These are phyloP conservation scores for Xanthoceras sorbifolium DNA, from an alignment of 345 rosid genomes.

Conservation along the genomic window DNA sequence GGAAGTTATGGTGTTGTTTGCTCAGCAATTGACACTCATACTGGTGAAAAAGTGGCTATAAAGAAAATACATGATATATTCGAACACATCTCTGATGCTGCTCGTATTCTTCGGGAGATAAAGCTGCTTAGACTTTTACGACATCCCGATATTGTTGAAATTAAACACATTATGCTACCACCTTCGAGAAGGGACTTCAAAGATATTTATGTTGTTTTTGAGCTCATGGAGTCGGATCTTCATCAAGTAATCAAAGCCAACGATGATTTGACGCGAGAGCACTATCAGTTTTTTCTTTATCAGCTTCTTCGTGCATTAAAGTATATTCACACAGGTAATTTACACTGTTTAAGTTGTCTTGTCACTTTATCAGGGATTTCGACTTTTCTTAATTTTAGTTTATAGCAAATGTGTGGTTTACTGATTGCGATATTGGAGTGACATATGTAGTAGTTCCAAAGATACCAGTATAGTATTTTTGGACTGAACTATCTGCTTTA, in stretches of 20 bases:
- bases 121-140: slow-evolving; percentile 81
- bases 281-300: slow-evolving; percentile 91
- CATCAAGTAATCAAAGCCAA: slow-evolving; percentile 97
- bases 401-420: neutral
- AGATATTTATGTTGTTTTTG: slow-evolving; percentile 95
- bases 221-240: slow-evolving; percentile 96
- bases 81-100: slow-evolving; percentile 92
- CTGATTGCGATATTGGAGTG: slow-evolving; percentile 1
- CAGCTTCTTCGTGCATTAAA: slow-evolving; percentile 92
- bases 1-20: slow-evolving; percentile 95
- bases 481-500: neutral
- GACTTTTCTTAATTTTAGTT: neutral
- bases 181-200: slow-evolving; percentile 92
- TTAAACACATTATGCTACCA: slow-evolving; percentile 93
- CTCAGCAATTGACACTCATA: slow-evolving; percentile 85
- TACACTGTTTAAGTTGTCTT: neutral
- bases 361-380: neutral
- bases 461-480: neutral
- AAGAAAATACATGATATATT: slow-evolving; percentile 90
- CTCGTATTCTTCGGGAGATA: slow-evolving; percentile 87
- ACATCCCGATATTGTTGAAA: slow-evolving; percentile 94
- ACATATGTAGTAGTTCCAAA: neutral
- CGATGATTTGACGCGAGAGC: slow-evolving; percentile 93
- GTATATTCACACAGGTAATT: slow-evolving; percentile 90
- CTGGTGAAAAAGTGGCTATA: slow-evolving; percentile 86